These are phyloP conservation scores for Globisporangium alternatum DNA, from an alignment of 352 stramenopile genomes.

Conservation along the genomic window DNA sequence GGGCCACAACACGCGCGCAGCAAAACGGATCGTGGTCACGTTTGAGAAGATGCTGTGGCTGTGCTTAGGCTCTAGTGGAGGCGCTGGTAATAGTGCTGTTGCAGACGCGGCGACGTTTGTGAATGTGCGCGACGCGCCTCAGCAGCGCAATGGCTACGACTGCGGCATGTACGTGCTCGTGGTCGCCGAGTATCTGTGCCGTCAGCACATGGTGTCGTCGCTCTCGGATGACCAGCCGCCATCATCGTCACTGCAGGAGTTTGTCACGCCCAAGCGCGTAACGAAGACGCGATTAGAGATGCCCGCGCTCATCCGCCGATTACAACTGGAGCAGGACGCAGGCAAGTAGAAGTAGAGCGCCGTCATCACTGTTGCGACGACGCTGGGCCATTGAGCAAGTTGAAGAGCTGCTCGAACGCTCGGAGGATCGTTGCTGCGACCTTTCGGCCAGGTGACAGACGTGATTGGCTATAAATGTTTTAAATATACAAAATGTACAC, in stretches of 20 bases:
- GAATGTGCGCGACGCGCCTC: conserved; percentile 39
- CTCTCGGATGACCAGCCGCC: not conserved
- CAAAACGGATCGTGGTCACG: conserved; percentile 32
- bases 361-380: not conserved
- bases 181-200: conserved; percentile 58
- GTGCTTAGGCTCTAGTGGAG: not conserved
- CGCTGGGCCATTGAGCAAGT: not conserved
- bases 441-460: not conserved
- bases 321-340: conserved; percentile 15
- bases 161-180: conserved; percentile 80
- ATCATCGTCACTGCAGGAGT: conserved; percentile 28
- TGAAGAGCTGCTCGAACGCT: not conserved
- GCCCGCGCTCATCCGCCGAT: conserved; percentile 32
- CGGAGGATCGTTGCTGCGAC: not conserved
- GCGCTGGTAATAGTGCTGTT: not conserved
- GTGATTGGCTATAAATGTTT: too few relatives aligned
- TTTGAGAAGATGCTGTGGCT: conserved; percentile 42
- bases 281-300: conserved; percentile 49
- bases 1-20: conserved; percentile 53
- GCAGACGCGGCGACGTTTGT: conserved; percentile 14
- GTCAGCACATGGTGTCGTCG: conserved; percentile 19
- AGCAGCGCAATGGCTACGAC: conserved; percentile 80
- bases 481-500: too few relatives aligned
- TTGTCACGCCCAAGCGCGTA: conserved; percentile 48
- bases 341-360: not conserved